Evolutionary conservation across 352 stramenopile species (phyloP).

Genomic region (Hyaloperonospora brassicae): DNA sequence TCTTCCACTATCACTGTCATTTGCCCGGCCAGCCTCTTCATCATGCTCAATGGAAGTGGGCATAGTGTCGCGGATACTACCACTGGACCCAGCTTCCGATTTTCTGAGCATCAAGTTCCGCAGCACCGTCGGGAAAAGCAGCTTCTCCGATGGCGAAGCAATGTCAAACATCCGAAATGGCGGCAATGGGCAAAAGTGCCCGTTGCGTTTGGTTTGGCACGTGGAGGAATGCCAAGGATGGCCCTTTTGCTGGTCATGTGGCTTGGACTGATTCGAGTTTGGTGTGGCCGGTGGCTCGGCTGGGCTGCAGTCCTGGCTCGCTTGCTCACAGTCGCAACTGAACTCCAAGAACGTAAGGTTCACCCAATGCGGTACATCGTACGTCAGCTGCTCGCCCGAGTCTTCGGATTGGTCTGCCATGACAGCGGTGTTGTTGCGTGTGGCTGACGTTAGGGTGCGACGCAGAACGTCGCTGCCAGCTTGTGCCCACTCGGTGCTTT

Average conservation of each 20-base stretch:
- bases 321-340: conserved; percentile 42
- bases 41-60: conserved; percentile 2
- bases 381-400: conserved; percentile 26
- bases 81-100: conserved; percentile 1
- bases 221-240: conserved; percentile 29
- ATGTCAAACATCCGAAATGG: conserved; percentile 71
- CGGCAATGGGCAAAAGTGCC: conserved; percentile 49
- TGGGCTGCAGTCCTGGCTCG: conserved; percentile 3
- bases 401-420: background rate
- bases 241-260: conserved; percentile 7
- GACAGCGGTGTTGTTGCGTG: background rate
- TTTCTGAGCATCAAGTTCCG: conserved; percentile 37
- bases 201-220: conserved; percentile 38
- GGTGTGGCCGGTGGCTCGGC: background rate
- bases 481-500: conserved; percentile 21
- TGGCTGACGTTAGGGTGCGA: conserved; percentile 9
- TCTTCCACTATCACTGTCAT: conserved; percentile 4
- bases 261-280: conserved; percentile 4
- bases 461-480: conserved; percentile 9
- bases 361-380: conserved; percentile 94
- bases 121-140: conserved; percentile 45
- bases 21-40: conserved; percentile 3
- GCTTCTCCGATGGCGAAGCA: conserved; percentile 37
- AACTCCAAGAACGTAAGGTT: conserved; percentile 86
- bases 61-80: background rate